These are phyloP conservation scores for Cladosporium cucumerinum DNA, from an alignment of 2,329 filamentous ascomycete genomes.

Conservation along the genomic window DNA sequence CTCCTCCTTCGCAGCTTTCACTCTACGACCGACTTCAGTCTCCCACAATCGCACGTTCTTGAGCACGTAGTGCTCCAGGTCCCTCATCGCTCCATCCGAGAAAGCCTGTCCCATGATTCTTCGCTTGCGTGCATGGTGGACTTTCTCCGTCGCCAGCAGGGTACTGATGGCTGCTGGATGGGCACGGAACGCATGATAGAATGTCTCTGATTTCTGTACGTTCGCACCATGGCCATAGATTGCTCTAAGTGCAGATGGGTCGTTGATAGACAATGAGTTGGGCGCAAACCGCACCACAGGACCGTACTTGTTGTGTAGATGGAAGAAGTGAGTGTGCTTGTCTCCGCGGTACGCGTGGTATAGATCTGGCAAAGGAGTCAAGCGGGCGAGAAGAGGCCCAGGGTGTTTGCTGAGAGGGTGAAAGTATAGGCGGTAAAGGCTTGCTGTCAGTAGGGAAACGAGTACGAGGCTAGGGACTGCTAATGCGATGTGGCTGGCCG, in stretches of 20 bases:
- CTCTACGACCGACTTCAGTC: conserved; percentile 14
- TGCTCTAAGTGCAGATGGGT: conserved; percentile 39
- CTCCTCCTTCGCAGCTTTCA: not conserved
- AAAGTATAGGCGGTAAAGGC: conserved; percentile 26
- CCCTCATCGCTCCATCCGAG: conserved; percentile 33
- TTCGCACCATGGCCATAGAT: conserved; percentile 49
- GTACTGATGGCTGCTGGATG: conserved; percentile 42
- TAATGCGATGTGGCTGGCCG: not conserved
- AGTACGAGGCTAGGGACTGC: not conserved
- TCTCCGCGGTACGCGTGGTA: conserved; percentile 31
- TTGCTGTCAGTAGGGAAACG: not conserved
- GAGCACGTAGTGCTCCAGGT: conserved; percentile 26
- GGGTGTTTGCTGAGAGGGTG: conserved; percentile 28
- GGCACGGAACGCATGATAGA: conserved; percentile 47
- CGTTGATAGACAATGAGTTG: conserved; percentile 28
- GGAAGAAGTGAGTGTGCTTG: conserved; percentile 28
- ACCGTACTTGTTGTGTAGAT: conserved; percentile 26
- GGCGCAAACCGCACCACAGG: conserved; percentile 27
- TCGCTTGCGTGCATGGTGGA: conserved; percentile 45
- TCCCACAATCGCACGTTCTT: conserved; percentile 24
- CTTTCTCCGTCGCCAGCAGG: conserved; percentile 44
- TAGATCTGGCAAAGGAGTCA: conserved; percentile 26
- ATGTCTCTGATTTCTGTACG: conserved; percentile 46
- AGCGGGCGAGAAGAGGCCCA: conserved; percentile 25
- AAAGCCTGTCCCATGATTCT: conserved; percentile 46